Evolutionary conservation across 2,329 filamentous ascomycete genomes (phyloP).

Genomic region (Teratosphaeria gauchensis): DNA sequence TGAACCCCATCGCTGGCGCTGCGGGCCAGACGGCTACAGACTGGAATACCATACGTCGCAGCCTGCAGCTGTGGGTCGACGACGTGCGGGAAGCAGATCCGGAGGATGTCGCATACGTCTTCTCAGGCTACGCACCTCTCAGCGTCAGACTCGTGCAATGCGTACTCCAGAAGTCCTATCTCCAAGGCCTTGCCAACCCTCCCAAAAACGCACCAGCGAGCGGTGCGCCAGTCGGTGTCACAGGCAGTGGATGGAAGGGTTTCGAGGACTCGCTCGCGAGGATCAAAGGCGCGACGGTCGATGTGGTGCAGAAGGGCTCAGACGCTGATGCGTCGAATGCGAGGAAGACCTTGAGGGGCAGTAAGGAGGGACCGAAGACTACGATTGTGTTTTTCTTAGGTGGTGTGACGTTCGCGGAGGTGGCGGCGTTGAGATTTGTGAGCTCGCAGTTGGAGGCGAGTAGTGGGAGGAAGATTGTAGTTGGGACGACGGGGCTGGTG

Average conservation of each 20-base stretch:
- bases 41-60: conserved; percentile 78
- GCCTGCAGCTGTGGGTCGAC: conserved; percentile 81
- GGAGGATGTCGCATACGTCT: conserved; percentile 84
- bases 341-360: conserved; percentile 69
- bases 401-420: conserved; percentile 93
- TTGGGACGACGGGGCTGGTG: conserved; percentile 86
- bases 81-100: conserved; percentile 94
- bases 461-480: conserved; percentile 68
- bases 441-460: conserved; percentile 56
- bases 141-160: conserved; percentile 87
- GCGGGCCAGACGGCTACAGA: conserved; percentile 50
- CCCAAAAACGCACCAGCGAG: conserved; percentile 12
- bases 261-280: conserved; percentile 90
- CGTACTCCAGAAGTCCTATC: conserved; percentile 79
- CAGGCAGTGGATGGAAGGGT: conserved; percentile 68
- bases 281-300: conserved; percentile 79
- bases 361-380: conserved; percentile 54
- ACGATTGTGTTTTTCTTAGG: conserved; percentile 95
- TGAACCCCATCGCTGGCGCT: conserved; percentile 64
- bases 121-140: conserved; percentile 90
- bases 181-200: conserved; percentile 48
- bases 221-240: background rate
- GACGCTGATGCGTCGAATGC: conserved; percentile 80
- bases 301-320: conserved; percentile 82
- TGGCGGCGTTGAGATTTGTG: conserved; percentile 86